Evolutionary conservation across 2,329 filamentous ascomycete species (phyloP), one percentile per base, ranked within the genome.

Genomic region (Escovopsis sp.): DNA sequence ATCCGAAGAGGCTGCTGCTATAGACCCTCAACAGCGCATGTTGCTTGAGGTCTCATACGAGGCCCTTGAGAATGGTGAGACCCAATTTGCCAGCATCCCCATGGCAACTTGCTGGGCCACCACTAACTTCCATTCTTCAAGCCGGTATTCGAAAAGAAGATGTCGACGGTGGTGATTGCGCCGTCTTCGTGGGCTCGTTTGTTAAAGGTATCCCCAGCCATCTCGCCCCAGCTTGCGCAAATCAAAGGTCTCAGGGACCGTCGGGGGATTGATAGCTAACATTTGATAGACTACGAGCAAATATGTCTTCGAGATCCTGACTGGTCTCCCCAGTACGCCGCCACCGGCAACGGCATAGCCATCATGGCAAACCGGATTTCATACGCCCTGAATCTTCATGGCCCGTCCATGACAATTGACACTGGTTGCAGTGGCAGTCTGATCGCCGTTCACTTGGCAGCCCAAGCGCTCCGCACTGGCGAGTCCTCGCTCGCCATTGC

Each of bases 361-460:
- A 69, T 74, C 41, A 61, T 74, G 54, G 63, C 71, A 3, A 76
- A 76, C 49, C 63, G 72, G 1, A 62, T 76, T 11, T 74, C 71
- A 0, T 70, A 75, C 50, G 67, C 62, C 44, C 74, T 72, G 52
- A 66, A 76, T 47, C 56, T 76, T 13, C 61, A 63, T 11, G 73
- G 74, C 0, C 70, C 72, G 2, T 73, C 70, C 48, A 63, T 76
- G 53, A 75, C 71, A 0, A 55, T 78, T 12, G 73, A 78, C 40
- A 77, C 74, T 1, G 74, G 71, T 15, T 79, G 74, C 53, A 76
- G 71, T 20, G 67, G 66, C 10, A 71, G 68, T 39, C 58, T 77
- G 15, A 66, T 74, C 4, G 67, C 69, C 0, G 60, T 77, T 4
- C 68, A 77, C 48, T 54, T 71, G 30, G 73, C 70, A 2, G 67